Evolutionary conservation across 192 early-diverging fungal genomes (phyloP).

Genomic region (Coemansia sp.): DNA sequence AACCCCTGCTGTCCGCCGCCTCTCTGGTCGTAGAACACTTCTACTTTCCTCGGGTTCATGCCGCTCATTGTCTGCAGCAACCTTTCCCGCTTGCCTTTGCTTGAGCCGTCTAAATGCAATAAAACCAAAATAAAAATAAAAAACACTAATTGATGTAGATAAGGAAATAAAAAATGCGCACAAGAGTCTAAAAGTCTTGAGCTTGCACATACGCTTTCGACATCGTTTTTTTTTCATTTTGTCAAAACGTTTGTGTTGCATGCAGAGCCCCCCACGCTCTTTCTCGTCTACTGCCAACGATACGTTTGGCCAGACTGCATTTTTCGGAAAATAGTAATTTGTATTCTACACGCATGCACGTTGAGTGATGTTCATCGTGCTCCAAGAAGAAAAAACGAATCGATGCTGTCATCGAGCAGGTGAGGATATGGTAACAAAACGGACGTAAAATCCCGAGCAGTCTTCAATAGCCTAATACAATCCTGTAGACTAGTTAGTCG

Average conservation of each 20-base stretch:
- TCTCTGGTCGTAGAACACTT: constrained; percentile 45
- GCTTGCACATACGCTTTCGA: too few species aligned
- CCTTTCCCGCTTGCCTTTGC: not conserved
- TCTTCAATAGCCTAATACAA: not conserved
- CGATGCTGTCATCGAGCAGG: not conserved
- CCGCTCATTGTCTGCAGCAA: not conserved
- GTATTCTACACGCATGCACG: not conserved
- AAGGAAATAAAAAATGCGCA: too few species aligned
- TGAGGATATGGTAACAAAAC: too few species aligned
- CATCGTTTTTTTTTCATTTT: too few species aligned
- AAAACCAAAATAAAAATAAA: not conserved
- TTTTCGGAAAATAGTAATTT: not conserved
- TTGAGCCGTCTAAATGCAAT: not conserved
- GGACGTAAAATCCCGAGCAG: not conserved
- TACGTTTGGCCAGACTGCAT: too few species aligned
- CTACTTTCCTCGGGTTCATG: constrained; percentile 9
- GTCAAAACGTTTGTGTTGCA: too few species aligned
- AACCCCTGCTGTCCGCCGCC: constrained; percentile 10
- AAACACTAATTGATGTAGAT: not conserved
- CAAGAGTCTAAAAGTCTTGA: too few species aligned
- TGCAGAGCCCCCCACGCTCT: too few species aligned
- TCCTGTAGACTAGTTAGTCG: too few species aligned
- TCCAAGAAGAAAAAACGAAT: not conserved
- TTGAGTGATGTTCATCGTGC: not conserved
- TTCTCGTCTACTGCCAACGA: too few species aligned